Evolutionary conservation across 2,329 filamentous ascomycete species (phyloP).

Genomic region (Aspergillus sclerotialis): DNA sequence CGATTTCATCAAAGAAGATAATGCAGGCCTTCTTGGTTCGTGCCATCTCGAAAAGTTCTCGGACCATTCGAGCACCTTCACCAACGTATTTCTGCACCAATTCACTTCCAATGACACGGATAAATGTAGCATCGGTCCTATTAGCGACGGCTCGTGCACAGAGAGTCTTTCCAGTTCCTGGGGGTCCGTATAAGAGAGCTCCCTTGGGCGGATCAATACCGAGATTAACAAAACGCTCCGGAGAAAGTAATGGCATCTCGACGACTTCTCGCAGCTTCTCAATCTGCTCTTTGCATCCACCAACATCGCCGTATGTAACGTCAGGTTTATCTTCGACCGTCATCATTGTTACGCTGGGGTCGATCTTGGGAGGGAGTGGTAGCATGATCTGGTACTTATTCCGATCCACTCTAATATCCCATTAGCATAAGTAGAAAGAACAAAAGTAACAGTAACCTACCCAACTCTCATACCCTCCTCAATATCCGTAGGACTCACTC

Average conservation of each 20-base stretch:
- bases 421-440: conserved; percentile 5
- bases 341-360: conserved; percentile 99
- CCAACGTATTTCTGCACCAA: conserved; percentile 98
- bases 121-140: conserved; percentile 96
- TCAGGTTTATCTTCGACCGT: conserved; percentile 99
- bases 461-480: conserved; percentile 98
- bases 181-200: conserved; percentile 90
- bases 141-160: conserved; percentile 97
- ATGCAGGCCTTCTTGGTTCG: conserved; percentile 99
- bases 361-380: conserved; percentile 94
- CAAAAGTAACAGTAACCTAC: conserved; percentile 31
- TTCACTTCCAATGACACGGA: conserved; percentile 95
- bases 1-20: conserved; percentile 99
- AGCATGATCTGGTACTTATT: conserved; percentile 99
- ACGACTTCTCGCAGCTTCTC: conserved; percentile 98
- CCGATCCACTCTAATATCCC: conserved; percentile 65
- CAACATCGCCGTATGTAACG: conserved; percentile 97
- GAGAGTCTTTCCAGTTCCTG: conserved; percentile 97
- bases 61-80: conserved; percentile 95
- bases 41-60: conserved; percentile 98
- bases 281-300: conserved; percentile 98
- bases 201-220: conserved; percentile 98
- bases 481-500: conserved; percentile 96
- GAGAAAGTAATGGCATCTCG: conserved; percentile 93
- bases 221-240: conserved; percentile 96